Conservation (phyloP, 352 stramenopile genomes). For the Phytophthora colocasiae region DNA sequence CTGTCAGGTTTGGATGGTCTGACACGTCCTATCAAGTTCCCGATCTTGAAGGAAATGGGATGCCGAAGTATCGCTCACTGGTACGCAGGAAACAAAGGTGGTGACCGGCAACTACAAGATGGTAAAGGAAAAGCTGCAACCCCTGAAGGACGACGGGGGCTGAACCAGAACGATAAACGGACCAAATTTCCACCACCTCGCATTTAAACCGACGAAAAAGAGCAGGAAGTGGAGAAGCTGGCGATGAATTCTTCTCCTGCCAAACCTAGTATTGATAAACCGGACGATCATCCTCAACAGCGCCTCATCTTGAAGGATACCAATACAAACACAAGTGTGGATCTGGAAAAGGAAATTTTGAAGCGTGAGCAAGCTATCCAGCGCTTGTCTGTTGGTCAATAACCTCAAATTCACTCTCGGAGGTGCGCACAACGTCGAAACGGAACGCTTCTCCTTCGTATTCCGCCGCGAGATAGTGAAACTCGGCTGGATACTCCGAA, state of each 20-base stretch:
- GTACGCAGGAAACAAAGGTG: constrained; percentile 39
- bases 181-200: background rate
- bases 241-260: background rate
- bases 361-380: constrained; percentile 49
- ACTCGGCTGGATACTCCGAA: too few relatives aligned
- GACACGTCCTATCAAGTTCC: constrained; percentile 72
- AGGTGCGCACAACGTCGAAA: too few relatives aligned
- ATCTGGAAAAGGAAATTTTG: constrained; percentile 59
- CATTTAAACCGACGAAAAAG: background rate
- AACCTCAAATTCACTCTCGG: too few relatives aligned
- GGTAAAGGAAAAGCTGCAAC: background rate
- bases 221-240: constrained; percentile 3
- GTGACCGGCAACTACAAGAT: constrained; percentile 12
- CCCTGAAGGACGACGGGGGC: background rate
- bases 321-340: constrained; percentile 67
- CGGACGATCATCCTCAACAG: constrained; percentile 6
- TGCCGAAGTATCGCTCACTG: constrained; percentile 72
- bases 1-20: constrained; percentile 61
- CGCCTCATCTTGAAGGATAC: constrained; percentile 54
- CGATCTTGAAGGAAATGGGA: constrained; percentile 73
- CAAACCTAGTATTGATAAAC: background rate
- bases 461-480: too few relatives aligned
- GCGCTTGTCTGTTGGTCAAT: too few relatives aligned
- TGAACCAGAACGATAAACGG: background rate
- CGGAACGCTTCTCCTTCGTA: too few relatives aligned